Percentiles rank a stretch among this genome's conserved stretches.
Conservation (phyloP, 23 red algal species). For the Gracilaria domingensis region DNA sequence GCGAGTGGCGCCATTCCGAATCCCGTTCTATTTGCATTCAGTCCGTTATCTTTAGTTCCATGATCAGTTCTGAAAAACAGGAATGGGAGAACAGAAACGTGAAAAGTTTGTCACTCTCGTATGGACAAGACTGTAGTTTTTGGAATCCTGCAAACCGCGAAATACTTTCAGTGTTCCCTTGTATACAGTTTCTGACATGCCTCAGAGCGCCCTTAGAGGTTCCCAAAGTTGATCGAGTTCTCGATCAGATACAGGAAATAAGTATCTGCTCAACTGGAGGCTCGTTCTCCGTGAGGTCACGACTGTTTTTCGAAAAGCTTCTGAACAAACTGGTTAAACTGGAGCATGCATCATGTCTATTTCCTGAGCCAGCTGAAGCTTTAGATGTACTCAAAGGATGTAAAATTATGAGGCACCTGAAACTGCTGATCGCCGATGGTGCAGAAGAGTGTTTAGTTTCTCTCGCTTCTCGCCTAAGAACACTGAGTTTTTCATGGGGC, state of each 20-base stretch:
- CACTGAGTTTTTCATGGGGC: slow-evolving; percentile 1
- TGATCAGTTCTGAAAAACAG: background rate
- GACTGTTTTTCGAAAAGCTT: background rate
- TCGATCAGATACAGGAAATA: background rate
- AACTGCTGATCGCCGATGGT: background rate
- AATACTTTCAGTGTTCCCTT: background rate
- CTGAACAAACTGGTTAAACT: slow-evolving; percentile 1
- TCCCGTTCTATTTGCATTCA: slow-evolving; percentile 6
- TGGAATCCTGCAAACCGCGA: slow-evolving; percentile 1
- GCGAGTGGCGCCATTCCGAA: background rate
- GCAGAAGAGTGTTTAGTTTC: background rate
- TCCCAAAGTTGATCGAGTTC: background rate
- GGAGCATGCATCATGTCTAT: background rate
- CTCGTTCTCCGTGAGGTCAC: background rate
- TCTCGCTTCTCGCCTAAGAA: background rate
- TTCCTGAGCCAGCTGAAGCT: background rate
- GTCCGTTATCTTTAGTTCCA: slow-evolving; percentile 1
- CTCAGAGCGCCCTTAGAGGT: background rate
- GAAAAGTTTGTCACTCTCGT: background rate
- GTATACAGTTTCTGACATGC: background rate
- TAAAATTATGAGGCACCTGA: background rate
- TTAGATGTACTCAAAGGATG: background rate
- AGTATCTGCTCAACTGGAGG: background rate
- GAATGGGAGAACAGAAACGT: background rate
- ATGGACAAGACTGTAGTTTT: background rate